phyloP scores from a whole-genome alignment of 2,329 filamentous ascomycete species.

The Periconia digitata region DNA sequence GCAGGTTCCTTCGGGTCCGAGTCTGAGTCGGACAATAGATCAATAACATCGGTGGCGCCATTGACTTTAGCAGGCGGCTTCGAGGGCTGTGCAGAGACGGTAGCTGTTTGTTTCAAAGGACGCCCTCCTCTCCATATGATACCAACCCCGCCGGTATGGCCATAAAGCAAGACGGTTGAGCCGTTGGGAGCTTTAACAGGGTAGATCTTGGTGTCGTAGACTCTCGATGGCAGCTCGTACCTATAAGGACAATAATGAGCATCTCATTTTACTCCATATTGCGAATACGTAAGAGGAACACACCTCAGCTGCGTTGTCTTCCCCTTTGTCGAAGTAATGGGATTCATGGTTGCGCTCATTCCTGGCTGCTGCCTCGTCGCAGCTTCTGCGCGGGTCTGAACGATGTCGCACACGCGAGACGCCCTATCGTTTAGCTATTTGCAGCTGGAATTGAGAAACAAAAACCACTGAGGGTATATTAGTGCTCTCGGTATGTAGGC shows the following conservation, averaged over 20 bases:
- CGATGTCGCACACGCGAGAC: neutral
- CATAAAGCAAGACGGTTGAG: constrained; percentile 63
- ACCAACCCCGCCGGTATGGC: constrained; percentile 59
- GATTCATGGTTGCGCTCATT: constrained; percentile 59
- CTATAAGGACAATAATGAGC: constrained; percentile 40
- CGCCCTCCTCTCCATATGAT: constrained; percentile 63
- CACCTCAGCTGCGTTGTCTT: constrained; percentile 38
- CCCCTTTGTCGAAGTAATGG: constrained; percentile 60
- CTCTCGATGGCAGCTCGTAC: constrained; percentile 62
- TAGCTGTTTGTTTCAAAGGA: constrained; percentile 43
- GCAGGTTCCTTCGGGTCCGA: constrained; percentile 45
- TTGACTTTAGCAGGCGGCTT: constrained; percentile 43
- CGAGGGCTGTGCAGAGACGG: constrained; percentile 28
- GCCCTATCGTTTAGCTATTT: neutral
- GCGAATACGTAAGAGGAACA: neutral
- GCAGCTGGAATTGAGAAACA: neutral
- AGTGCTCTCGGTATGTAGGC: neutral
- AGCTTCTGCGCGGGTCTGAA: neutral
- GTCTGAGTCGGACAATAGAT: constrained; percentile 60
- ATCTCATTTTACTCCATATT: neutral
- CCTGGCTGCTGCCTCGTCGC: neutral
- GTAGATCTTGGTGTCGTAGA: constrained; percentile 59
- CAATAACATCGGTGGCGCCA: constrained; percentile 51
- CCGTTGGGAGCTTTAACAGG: constrained; percentile 61
- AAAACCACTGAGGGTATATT: neutral